Evolutionary conservation across 495 filamentous ascomycete genomes (phyloP).

Genomic region (Letharia columbiana): DNA sequence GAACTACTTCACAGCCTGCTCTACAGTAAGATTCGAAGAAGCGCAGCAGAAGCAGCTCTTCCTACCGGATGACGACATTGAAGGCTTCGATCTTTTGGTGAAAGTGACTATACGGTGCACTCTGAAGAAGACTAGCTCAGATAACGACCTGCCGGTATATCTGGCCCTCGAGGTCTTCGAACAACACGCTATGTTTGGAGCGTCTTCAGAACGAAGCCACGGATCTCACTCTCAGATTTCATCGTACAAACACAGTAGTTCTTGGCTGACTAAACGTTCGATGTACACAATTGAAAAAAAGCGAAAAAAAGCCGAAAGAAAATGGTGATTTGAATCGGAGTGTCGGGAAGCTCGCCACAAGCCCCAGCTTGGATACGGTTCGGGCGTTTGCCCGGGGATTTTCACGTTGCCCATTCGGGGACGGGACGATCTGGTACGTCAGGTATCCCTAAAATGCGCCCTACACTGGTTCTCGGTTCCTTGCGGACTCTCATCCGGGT

Average conservation of each 20-base stretch:
- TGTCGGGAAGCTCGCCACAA: not conserved
- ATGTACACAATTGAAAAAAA: too few species aligned
- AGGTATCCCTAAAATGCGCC: not conserved
- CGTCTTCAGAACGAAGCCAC: not conserved
- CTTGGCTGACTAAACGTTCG: too few species aligned
- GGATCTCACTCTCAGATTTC: not conserved
- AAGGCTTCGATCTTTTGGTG: not conserved
- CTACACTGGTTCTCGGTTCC: not conserved
- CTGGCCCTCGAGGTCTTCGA: not conserved
- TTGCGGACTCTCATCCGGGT: not conserved
- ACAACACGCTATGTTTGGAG: not conserved
- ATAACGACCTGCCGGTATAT: not conserved
- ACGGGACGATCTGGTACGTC: not conserved
- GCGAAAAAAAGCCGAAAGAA: too few species aligned
- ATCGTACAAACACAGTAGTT: too few species aligned
- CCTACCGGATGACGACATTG: not conserved
- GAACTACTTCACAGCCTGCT: not conserved
- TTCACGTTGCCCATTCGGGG: not conserved
- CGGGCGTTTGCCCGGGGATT: not conserved
- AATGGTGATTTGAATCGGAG: too few species aligned
- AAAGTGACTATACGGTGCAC: not conserved
- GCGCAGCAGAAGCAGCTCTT: not conserved
- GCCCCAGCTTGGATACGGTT: not conserved
- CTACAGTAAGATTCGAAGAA: not conserved
- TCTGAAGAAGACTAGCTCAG: not conserved